A percentile compares a stretch with the other conserved stretches of the same genome.
phyloP scores from a whole-genome alignment of 768 basidiomycete species.

The Hericium erinaceus region DNA sequence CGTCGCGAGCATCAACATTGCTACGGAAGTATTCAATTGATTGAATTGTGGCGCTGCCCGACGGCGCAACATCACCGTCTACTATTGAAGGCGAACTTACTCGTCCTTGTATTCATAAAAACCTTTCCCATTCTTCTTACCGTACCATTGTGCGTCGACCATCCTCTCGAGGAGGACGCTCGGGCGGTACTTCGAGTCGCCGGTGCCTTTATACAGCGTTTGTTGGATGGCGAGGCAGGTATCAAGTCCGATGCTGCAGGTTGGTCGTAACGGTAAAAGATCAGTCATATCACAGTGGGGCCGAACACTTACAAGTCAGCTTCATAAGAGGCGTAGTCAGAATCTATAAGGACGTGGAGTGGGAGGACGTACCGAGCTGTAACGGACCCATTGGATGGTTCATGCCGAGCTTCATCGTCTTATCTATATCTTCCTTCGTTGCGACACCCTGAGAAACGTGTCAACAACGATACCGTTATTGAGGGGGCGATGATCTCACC shows the following conservation, averaged over 20 bases:
- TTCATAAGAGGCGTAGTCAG: conserved; percentile 2
- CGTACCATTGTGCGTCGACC: conserved; percentile 95
- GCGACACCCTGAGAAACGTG: conserved; percentile 59
- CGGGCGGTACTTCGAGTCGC: conserved; percentile 93
- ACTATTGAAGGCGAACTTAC: neutral
- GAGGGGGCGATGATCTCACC: conserved; percentile 27
- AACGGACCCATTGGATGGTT: conserved; percentile 92
- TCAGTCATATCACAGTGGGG: neutral
- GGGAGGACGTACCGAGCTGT: conserved; percentile 51
- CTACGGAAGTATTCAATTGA: too few species aligned
- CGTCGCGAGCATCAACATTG: too few species aligned
- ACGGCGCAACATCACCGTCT: neutral
- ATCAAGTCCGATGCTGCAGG: conserved; percentile 84
- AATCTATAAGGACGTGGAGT: neutral
- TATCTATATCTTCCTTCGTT: conserved; percentile 91
- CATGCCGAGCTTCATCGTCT: conserved; percentile 89
- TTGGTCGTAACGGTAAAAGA: neutral
- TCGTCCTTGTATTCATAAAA: conserved; percentile 73
- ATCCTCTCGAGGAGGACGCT: conserved; percentile 84
- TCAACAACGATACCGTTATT: neutral
- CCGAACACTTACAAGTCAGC: conserved; percentile 28
- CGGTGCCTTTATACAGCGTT: conserved; percentile 80
- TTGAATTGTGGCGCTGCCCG: too few species aligned
- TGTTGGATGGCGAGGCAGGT: conserved; percentile 92
- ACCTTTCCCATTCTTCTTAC: conserved; percentile 87